These are phyloP conservation scores for Taphrina deformans DNA, from an alignment of 1,139 yeast genomes.

Conservation along the genomic window DNA sequence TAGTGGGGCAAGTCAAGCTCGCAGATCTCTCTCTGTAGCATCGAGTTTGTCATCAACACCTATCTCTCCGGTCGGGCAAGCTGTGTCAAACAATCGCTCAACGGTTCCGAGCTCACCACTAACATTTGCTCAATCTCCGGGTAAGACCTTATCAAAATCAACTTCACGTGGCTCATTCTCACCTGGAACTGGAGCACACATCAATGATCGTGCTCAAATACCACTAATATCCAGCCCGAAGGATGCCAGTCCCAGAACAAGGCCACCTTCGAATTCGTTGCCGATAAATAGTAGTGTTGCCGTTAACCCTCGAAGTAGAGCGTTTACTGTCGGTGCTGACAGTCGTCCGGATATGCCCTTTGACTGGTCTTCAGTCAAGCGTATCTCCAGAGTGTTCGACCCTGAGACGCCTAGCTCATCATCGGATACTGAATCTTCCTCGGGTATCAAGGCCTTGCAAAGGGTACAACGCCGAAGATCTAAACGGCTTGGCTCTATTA, in stretches of 20 bases:
- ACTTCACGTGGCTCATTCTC: not conserved
- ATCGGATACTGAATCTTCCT: slow-evolving; percentile 65
- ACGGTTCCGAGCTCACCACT: slow-evolving; percentile 38
- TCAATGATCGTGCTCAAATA: not conserved
- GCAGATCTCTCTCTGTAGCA: slow-evolving; percentile 36
- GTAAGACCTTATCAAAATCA: not conserved
- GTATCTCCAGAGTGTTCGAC: slow-evolving; percentile 48
- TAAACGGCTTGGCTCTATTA: slow-evolving; percentile 44
- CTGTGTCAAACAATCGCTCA: slow-evolving; percentile 15
- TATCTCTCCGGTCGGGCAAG: slow-evolving; percentile 37
- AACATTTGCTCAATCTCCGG: not conserved
- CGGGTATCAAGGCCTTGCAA: slow-evolving; percentile 53
- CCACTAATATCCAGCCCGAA: not conserved
- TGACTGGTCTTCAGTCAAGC: slow-evolving; percentile 14
- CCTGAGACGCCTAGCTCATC: slow-evolving; percentile 57
- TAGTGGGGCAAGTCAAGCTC: slow-evolving; percentile 34
- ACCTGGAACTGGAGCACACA: not conserved
- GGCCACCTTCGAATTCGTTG: slow-evolving; percentile 13
- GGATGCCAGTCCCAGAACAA: slow-evolving; percentile 15
- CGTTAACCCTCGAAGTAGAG: slow-evolving; percentile 12
- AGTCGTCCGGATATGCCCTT: slow-evolving; percentile 30
- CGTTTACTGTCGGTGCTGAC: slow-evolving; percentile 28
- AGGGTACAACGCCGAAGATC: slow-evolving; percentile 59
- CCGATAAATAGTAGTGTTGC: slow-evolving; percentile 27
- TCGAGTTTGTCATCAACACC: slow-evolving; percentile 37